Conservation (phyloP, 2,329 filamentous ascomycete genomes). For the Fonsecaea erecta region DNA sequence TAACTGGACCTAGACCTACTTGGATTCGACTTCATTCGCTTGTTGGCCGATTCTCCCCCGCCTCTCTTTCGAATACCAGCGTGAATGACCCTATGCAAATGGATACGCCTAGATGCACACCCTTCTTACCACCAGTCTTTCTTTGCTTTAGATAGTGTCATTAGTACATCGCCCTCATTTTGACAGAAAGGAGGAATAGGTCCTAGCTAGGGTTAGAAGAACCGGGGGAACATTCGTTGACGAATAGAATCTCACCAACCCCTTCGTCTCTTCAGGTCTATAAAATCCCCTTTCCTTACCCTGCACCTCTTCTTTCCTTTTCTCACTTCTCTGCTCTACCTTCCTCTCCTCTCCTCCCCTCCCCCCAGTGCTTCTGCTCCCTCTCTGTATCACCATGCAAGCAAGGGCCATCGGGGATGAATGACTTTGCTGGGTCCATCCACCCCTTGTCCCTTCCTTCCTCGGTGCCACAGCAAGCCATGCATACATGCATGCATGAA, state of each 20-base stretch:
- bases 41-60: neutral
- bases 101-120: neutral
- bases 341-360: neutral
- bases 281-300: neutral
- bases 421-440: too few relatives aligned
- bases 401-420: too few relatives aligned
- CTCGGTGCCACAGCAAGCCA: too few relatives aligned
- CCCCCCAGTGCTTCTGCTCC: too few relatives aligned
- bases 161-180: neutral
- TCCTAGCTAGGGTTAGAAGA: neutral
- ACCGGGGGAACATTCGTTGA: neutral
- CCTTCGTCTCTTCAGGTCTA: too few relatives aligned
- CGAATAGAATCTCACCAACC: neutral
- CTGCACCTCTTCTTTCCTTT: neutral
- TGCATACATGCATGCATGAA: too few relatives aligned
- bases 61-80: neutral
- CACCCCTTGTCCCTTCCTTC: too few relatives aligned
- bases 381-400: too few relatives aligned
- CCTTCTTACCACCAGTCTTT: neutral
- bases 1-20: neutral
- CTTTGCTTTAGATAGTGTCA: neutral
- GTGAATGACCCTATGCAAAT: neutral
- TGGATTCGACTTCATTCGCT: neutral
- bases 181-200: neutral
- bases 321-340: neutral